Evolutionary conservation across 768 basidiomycete genomes (phyloP), one percentile per base, ranked within the genome.

Genomic region (Mrakia gelida): DNA sequence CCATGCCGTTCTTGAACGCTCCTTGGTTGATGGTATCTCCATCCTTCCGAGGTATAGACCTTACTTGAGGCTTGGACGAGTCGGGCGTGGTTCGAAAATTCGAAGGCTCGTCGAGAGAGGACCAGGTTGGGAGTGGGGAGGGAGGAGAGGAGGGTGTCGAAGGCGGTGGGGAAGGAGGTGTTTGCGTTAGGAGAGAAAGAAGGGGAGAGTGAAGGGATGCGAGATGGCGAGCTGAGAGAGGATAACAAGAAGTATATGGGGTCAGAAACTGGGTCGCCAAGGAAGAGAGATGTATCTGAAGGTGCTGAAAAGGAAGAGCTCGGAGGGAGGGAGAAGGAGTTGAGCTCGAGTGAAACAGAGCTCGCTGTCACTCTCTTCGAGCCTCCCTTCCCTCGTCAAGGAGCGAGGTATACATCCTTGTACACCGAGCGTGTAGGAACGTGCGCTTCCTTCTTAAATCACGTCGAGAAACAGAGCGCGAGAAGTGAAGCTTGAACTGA

Each of bases 1-100:
- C 67, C 67, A 70, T 70, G 6, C 67, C 67, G n/a, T 70, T 70
- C 67, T 41, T 38, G 67, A 70, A 70, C 26, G 41, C 34, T 15
- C 67, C 49, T 16, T 52, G 15, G 49, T 21, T 52, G 15, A 21
- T 0, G 3, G 18, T n/a, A 0, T 70, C 34, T 10, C 23, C 26
- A 3, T 34, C 67, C 38, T 34, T n/a, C 26, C 67, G 34, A 8
- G 41, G 21, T 23, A 9, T 8, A 1, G 34, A 41, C 10, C 8
- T n/a, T 21, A 45, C 4, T 5, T 8, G 34, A 23, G 65, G 8
- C 16, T 26, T 10, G 26, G 15, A 45, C 4, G 67, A 45, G 21
- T 41, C 26, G 3, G 32, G 15, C 3, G 67, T 15, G 1, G n/a
- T 18, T n/a, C 41, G 23, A 23, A 8, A 18, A 26, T 18, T 21